Percentiles rank a stretch among this genome's conserved stretches.
These are phyloP conservation scores for Vaccinium myrtillus DNA, from an alignment of 148 eudicot species.

Conservation along the genomic window DNA sequence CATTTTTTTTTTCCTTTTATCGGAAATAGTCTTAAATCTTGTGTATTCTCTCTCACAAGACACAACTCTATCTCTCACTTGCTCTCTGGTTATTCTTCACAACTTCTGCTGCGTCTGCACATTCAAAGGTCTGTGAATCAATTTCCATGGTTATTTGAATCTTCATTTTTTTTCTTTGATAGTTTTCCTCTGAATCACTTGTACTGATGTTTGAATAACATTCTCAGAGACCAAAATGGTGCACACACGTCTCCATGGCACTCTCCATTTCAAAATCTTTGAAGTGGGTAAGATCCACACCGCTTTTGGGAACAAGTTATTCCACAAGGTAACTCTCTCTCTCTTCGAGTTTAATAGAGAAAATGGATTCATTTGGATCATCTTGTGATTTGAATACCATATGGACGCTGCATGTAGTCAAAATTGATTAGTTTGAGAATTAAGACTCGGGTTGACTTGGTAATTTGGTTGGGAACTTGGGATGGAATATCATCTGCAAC, in stretches of 20 bases:
- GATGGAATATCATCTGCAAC: too few species aligned
- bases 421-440: neutral
- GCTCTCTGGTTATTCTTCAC: neutral
- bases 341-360: neutral
- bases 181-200: neutral
- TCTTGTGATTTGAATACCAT: neutral
- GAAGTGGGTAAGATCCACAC: conserved; percentile 53
- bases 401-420: neutral
- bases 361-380: neutral
- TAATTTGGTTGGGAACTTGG: too few species aligned
- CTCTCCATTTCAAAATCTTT: conserved; percentile 58
- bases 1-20: too few species aligned
- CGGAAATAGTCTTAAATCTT: neutral
- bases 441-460: neutral
- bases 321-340: too few species aligned
- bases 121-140: neutral
- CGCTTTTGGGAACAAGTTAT: too few species aligned
- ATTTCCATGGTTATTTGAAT: neutral
- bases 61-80: neutral
- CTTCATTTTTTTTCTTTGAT: neutral
- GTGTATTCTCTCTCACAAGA: too few species aligned
- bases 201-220: neutral
- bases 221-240: conserved; percentile 38
- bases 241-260: conserved; percentile 63
- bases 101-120: neutral